Evolutionary conservation across 2,329 filamentous ascomycete species (phyloP), one percentile per base, ranked within the genome.

Genomic region (Hymenoscyphus salicellus): DNA sequence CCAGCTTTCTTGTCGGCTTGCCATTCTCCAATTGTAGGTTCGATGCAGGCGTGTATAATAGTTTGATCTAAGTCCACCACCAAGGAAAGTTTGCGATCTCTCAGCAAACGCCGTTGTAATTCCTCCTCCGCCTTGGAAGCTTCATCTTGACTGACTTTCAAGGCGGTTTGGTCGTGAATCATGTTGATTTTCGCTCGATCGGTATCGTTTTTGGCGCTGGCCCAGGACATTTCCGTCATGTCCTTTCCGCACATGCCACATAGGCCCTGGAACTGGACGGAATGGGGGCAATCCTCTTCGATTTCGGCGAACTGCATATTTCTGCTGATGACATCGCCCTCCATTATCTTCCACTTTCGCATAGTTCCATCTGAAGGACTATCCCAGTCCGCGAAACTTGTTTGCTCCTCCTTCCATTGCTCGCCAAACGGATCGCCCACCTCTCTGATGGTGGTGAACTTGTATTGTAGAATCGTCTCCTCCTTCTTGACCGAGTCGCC

Each of bases 61-160:
- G 95, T 99, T 80, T 98, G 94, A 76, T 99, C 95, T 62, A 99
- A 83, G 82, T 99, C 95, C 71, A 99, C 95, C 30, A 99, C 95
- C 55, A 99, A 83, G 56, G 91, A 96, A 55, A 99, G 84, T 79
- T 96, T 97, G 71, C 90, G 87, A 67, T 90, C 86, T 65, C 88
- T 84, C 55, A 99, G 81, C 52, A 99, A 82, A 23, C 94, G 88
- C 66, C 88, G 86, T 80, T 97, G 96, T 16, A 92, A 85, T 71
- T 96, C 90, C 75, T 93, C 88, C 78, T 98, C 94, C 64, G 91
- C 89, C 69, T 87, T 88, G 58, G 86, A 86, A 16, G 95, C 95
- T 74, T 96, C 91, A 65, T 85, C 84, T 72, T 88, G 83, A 77
- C 93, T 97, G 72, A 99, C 92, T 58, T 89, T 93, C 67, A 99